Base-by-base conservation (phyloP, 768 basidiomycete genomes). In the Cyclocybe aegerita region DNA sequence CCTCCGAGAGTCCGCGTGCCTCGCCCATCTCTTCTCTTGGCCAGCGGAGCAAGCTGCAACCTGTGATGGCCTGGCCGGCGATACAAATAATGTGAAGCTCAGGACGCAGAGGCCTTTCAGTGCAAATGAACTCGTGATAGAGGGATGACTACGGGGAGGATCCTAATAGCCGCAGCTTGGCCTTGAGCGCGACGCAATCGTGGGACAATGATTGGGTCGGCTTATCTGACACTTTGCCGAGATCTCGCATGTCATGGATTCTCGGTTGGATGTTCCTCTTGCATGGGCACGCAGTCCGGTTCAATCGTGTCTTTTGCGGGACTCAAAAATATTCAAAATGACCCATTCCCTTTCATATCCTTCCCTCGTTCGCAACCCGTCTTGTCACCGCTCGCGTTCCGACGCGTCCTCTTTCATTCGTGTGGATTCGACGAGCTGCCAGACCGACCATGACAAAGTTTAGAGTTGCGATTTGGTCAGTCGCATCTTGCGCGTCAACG, bases 391-490 rank as follows among this genome's bases (percentile, higher is more conserved):
- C 44, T 51, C 45, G 39, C 31, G 49, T 50, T 52, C 52, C 49
- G 44, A 46, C 50, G 43, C 39, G 30, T 38, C 47, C 43, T 47
- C 55, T 35, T 36, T 34, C 35, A 12, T 41, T 53, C 44, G 14
- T 35, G 36, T 50, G 52, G 47, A 49, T 57, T 53, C 33, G 49
- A 23, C 23, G 23, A 23, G 23, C 23, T 23, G 23, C 48, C 55
- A 48, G 54, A 17, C 40, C 43, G 46, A 44, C 52, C 31, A 70
- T 72, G 69, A 60, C 63, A 45, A 79, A 69, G 52, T 65, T 82
- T 54, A 74, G 69, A 56, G 78, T 83, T 46, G 80, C 74, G 14
- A 79, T 83, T 37, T 82, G 81, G 82, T 83, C 55, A 52, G 72
- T 66, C 14, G 41, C 11, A 43, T 39, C 33, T 39, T n/a, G 15